phyloP scores from a whole-genome alignment of 495 filamentous ascomycete species.

The Penicillium desertorum region DNA sequence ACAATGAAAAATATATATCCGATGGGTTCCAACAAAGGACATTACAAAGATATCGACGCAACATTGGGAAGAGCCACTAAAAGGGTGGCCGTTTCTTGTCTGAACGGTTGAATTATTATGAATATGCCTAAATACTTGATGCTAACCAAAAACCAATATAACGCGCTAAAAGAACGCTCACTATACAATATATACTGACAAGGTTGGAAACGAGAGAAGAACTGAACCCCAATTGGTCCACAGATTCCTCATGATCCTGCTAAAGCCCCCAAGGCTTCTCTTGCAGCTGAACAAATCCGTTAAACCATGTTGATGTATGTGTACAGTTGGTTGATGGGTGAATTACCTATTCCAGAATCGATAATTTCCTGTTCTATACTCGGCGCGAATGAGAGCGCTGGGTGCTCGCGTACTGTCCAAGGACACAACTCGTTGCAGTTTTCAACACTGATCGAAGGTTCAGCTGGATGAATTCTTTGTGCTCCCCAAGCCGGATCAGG shows the following conservation, averaged over 20 bases:
- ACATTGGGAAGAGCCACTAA: not conserved
- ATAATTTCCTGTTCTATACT: conserved; percentile 41
- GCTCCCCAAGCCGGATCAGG: conserved; percentile 39
- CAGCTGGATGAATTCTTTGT: conserved; percentile 47
- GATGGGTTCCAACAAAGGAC: not conserved
- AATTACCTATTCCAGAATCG: conserved; percentile 37
- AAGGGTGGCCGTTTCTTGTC: not conserved
- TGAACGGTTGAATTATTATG: not conserved
- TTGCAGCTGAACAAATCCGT: conserved; percentile 9
- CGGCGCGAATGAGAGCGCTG: conserved; percentile 37
- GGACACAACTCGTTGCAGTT: conserved; percentile 48
- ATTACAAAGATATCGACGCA: not conserved
- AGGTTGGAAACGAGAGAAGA: not conserved
- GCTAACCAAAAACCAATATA: not conserved
- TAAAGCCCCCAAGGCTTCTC: not conserved
- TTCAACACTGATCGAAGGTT: conserved; percentile 36
- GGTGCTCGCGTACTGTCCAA: conserved; percentile 47
- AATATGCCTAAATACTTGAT: not conserved
- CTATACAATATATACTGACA: conserved; percentile 12
- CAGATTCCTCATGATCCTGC: conserved; percentile 9
- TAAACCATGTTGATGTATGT: conserved; percentile 42
- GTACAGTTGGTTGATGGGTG: conserved; percentile 40
- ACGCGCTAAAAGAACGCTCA: not conserved
- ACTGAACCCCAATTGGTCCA: not conserved
- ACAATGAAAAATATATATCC: not conserved